phyloP scores from a whole-genome alignment of 129 eudicot genomes.

The Heracleum sosnowskyi region DNA sequence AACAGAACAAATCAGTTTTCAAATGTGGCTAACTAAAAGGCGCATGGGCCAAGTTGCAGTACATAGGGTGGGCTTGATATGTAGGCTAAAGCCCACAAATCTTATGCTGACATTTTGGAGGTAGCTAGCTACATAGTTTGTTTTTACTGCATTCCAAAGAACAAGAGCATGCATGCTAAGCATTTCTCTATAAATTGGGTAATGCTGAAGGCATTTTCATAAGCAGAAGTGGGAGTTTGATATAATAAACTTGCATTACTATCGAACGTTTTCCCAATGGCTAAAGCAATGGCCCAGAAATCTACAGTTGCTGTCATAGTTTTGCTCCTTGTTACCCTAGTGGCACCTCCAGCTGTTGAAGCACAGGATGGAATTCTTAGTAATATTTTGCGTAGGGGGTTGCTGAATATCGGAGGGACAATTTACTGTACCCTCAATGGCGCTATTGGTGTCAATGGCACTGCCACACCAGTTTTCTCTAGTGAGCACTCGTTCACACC shows the following conservation, averaged over 20 bases:
- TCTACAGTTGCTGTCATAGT: not conserved
- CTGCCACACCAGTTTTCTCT: not conserved
- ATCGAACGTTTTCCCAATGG: not conserved
- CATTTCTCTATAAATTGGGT: not conserved
- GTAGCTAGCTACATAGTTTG: not conserved
- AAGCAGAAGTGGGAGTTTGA: not conserved
- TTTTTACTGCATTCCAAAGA: not conserved
- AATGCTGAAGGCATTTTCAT: not conserved
- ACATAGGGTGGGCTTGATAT: not conserved
- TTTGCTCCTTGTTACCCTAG: not conserved
- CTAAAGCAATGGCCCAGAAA: not conserved
- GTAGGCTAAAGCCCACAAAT: not conserved
- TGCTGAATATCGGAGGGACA: not conserved
- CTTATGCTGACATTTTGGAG: not conserved
- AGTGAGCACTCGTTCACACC: not conserved
- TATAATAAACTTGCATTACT: not conserved
- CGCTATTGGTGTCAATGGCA: not conserved
- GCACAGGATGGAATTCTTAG: not conserved
- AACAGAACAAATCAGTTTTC: no score
- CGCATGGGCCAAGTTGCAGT: constrained; percentile 4
- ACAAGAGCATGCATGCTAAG: not conserved
- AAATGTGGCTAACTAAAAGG: not conserved
- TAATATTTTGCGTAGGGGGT: not conserved
- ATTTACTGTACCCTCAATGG: not conserved
- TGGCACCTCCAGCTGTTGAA: not conserved